Evolutionary conservation across 108 stramenopile genomes (phyloP).

Genomic region (Bacterosira constricta): DNA sequence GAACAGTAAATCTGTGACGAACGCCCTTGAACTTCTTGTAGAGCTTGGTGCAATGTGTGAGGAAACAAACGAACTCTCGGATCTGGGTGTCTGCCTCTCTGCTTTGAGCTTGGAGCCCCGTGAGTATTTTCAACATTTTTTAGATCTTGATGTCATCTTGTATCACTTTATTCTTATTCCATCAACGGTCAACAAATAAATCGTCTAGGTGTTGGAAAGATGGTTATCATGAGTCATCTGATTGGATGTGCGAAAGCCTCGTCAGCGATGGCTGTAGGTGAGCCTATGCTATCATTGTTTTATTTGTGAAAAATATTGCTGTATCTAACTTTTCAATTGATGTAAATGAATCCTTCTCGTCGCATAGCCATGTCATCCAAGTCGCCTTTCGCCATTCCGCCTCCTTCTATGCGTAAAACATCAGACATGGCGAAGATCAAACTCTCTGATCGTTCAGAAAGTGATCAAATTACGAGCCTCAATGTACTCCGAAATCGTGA

Average conservation of each 20-base stretch:
- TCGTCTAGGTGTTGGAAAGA: conserved; percentile 72
- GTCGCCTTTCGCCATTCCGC: conserved; percentile 66
- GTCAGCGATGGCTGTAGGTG: conserved; percentile 70
- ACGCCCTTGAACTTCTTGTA: conserved; percentile 70
- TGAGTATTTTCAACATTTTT: too few species aligned
- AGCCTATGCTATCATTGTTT: too few species aligned
- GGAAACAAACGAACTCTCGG: conserved; percentile 78
- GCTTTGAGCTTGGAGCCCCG: conserved; percentile 64
- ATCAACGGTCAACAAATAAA: too few species aligned
- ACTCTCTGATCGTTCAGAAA: conserved; percentile 61
- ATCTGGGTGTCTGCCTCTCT: conserved; percentile 69
- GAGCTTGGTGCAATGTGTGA: conserved; percentile 75
- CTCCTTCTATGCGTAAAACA: conserved; percentile 47
- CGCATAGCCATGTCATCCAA: conserved; percentile 50
- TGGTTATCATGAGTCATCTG: conserved; percentile 73
- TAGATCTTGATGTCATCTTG: too few species aligned
- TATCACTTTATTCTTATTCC: too few species aligned
- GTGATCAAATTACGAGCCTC: conserved; percentile 73
- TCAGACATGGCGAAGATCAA: conserved; percentile 62
- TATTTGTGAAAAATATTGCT: too few species aligned
- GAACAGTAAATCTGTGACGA: conserved; percentile 22
- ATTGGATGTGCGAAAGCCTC: conserved; percentile 62
- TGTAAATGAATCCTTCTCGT: background rate
- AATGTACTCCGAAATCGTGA: conserved; percentile 61
- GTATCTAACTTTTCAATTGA: background rate